Conservation (phyloP, 2,329 filamentous ascomycete genomes). For the Fusarium mexicanum region DNA sequence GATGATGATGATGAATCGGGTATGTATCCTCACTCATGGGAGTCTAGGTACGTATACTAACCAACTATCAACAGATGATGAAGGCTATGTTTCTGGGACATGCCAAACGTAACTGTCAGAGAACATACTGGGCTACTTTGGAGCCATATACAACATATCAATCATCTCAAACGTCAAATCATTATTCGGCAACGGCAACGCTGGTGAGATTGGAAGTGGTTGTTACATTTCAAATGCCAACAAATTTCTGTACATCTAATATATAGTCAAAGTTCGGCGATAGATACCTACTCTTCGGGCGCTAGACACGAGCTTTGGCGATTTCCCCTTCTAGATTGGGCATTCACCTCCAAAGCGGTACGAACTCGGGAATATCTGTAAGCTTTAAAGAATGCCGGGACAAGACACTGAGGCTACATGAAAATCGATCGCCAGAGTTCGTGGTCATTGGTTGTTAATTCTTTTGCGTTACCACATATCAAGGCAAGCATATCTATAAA, state of each 20-base stretch:
- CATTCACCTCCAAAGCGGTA: neutral
- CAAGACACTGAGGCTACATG: neutral
- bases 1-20: neutral
- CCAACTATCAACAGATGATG: neutral
- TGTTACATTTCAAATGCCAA: fast-evolving
- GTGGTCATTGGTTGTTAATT: neutral
- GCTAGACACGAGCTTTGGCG: neutral
- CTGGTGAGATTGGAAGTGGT: too few relatives aligned
- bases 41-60: neutral
- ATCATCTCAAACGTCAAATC: neutral
- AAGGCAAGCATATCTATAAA: too few relatives aligned
- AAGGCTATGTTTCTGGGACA: neutral
- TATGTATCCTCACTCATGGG: neutral
- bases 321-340: too few relatives aligned
- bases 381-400: too few relatives aligned
- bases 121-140: too few relatives aligned
- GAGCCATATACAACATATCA: neutral
- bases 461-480: neutral
- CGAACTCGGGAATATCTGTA: neutral
- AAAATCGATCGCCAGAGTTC: too few relatives aligned
- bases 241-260: neutral
- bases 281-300: too few relatives aligned
- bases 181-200: fast-evolving
- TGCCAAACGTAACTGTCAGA: neutral
- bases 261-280: neutral